A percentile compares a stretch with the other conserved stretches of the same genome.
Conservation (phyloP, 2,329 filamentous ascomycete species). For the Paradendryphiella salina region DNA sequence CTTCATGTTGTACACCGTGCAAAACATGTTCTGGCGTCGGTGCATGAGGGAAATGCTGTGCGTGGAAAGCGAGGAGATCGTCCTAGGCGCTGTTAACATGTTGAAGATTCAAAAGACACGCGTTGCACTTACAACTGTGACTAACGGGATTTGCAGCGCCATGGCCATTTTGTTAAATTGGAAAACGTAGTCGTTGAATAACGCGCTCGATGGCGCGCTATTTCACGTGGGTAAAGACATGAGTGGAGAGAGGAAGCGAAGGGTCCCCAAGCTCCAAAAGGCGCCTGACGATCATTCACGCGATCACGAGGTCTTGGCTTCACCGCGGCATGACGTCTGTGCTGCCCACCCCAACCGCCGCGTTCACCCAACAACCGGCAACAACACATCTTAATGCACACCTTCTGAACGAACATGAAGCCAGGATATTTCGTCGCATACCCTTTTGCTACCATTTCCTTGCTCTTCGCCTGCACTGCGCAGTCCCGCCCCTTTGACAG, state of each 20-base stretch:
- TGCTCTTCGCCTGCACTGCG: conserved; percentile 39
- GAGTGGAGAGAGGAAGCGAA: conserved; percentile 8
- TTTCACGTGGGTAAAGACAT: conserved; percentile 22
- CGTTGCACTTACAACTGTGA: conserved; percentile 38
- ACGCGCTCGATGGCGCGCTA: conserved; percentile 23
- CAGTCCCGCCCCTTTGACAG: conserved; percentile 39
- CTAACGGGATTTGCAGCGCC: conserved; percentile 34
- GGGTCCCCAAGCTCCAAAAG: conserved; percentile 10
- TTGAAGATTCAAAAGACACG: neutral
- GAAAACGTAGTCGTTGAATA: neutral
- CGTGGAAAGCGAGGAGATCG: conserved; percentile 51
- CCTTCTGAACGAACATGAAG: conserved; percentile 34
- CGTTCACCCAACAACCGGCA: conserved; percentile 13
- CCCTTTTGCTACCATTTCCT: conserved; percentile 34
- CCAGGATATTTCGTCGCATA: conserved; percentile 27
- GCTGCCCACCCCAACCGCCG: conserved; percentile 22
- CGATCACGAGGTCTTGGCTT: conserved; percentile 41
- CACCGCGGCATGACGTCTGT: conserved; percentile 42
- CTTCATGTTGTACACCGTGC: conserved; percentile 34
- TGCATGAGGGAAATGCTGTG: conserved; percentile 49
- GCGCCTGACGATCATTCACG: conserved; percentile 32
- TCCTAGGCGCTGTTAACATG: conserved; percentile 40
- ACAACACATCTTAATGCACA: conserved; percentile 15
- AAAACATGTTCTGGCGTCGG: conserved; percentile 42
- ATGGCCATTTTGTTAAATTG: conserved; percentile 8